Conservation (phyloP, 805 yeast genomes). For the Metahyphopichia silvanorum region DNA sequence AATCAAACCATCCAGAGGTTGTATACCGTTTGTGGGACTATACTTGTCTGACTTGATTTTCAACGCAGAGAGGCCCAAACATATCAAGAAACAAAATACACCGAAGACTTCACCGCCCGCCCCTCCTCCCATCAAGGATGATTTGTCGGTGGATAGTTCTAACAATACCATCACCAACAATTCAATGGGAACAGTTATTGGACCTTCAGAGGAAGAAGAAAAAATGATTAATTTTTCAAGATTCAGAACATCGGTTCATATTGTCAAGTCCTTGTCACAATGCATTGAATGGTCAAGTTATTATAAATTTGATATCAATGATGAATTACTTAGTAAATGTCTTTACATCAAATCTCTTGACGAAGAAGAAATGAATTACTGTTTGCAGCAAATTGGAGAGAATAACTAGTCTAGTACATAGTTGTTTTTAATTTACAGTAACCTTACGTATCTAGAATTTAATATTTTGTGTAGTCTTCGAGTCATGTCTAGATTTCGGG, state of each 20-base stretch:
- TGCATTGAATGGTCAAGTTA: conserved; percentile 82
- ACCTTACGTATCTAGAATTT: too few relatives aligned
- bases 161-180: neutral
- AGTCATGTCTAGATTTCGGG: too few relatives aligned
- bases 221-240: conserved; percentile 71
- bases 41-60: conserved; percentile 79
- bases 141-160: neutral
- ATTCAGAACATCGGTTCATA: conserved; percentile 69
- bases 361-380: conserved; percentile 63
- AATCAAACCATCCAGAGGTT: conserved; percentile 64
- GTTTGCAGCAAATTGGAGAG: too few relatives aligned
- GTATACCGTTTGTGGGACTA: conserved; percentile 87
- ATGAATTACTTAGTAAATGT: conserved; percentile 77
- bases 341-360: conserved; percentile 72
- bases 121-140: neutral
- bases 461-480: too few relatives aligned
- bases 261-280: conserved; percentile 73
- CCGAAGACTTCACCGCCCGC: conserved; percentile 5
- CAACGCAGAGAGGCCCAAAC: conserved; percentile 62
- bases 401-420: too few relatives aligned
- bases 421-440: too few relatives aligned
- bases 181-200: conserved; percentile 1
- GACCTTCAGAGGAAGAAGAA: conserved; percentile 16
- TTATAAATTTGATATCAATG: conserved; percentile 53
- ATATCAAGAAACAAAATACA: conserved; percentile 21